Base-by-base conservation (phyloP, 768 basidiomycete species). In the Jaapia argillacea region DNA sequence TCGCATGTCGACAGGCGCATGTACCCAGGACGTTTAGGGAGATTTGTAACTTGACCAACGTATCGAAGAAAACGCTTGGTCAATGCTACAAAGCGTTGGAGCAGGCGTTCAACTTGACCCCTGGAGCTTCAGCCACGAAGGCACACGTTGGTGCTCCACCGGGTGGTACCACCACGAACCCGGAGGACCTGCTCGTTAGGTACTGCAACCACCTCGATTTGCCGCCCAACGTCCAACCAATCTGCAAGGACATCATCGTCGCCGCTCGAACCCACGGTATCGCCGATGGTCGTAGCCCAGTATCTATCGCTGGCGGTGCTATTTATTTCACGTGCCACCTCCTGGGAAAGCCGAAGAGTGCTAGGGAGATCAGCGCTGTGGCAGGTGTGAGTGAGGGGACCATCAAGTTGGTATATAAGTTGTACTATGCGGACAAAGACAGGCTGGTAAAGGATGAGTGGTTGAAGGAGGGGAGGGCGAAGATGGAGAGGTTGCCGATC, bases 251-350 rank as follows among this genome's bases (percentile, higher is more conserved):
- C 49, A 83, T 92, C 58, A 88, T 91, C 49, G 60, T 83, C 44
- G 76, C 78, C 24, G 86, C 87, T 12, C 76, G 89, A 42, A 74
- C 85, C 49, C 74, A 85, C 51, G 88, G 89, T 35, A 84, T 94
- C 48, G 91, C 92, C 25, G 91, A 92, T 57, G 96, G 96, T 21
- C 72, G 96, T 48, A 89, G 82, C 54, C 94, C 94, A 1, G 87
- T 97, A 41, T 96, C 96, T n/a, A 92, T 99, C 51, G 96, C 94
- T n/a, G 89, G 90, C 33, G 91, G 89, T 31, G 88, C 90, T 16
- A 91, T 99, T 47, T 91, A 85, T 67, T 97, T 98, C 64, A 87
- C 88, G 24, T 87, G 86, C 56, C 72, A 82, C 51, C 58, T 97
- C 35, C 70, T 93, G 54, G 88, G 83, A 42, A 77, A 79, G 54